Evolutionary conservation across 2,329 filamentous ascomycete genomes (phyloP).

Genomic region (Calonectria fujianensis): DNA sequence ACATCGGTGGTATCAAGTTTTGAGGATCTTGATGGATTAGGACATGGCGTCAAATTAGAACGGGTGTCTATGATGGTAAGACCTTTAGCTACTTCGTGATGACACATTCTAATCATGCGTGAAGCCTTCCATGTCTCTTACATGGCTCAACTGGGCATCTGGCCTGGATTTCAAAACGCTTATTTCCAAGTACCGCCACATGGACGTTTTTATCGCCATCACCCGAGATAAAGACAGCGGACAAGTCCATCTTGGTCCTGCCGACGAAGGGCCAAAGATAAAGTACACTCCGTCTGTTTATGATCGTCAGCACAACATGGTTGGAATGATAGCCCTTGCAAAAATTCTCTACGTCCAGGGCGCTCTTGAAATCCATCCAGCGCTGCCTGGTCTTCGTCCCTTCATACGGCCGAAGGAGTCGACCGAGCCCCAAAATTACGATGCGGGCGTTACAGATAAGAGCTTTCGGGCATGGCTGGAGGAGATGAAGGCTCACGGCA

Average conservation of each 20-base stretch:
- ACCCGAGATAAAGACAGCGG: constrained; percentile 25
- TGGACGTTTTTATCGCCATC: constrained; percentile 23
- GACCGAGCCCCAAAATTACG: neutral
- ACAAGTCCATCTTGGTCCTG: neutral
- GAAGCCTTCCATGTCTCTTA: constrained; percentile 25
- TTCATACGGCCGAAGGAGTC: constrained; percentile 25
- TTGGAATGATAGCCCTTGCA: constrained; percentile 28
- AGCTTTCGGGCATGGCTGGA: constrained; percentile 24
- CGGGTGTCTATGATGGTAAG: constrained; percentile 33
- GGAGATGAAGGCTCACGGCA: constrained; percentile 26
- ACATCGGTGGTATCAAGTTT: constrained; percentile 30
- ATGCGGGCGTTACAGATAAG: neutral
- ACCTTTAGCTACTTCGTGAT: neutral
- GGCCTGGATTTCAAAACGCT: constrained; percentile 33
- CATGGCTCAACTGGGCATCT: constrained; percentile 28
- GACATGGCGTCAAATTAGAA: constrained; percentile 35
- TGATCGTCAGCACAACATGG: constrained; percentile 22
- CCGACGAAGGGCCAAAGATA: constrained; percentile 3
- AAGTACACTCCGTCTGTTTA: constrained; percentile 33
- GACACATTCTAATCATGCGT: neutral
- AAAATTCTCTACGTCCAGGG: constrained; percentile 37
- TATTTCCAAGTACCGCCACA: constrained; percentile 33
- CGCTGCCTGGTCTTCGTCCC: constrained; percentile 23
- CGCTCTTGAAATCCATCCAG: constrained; percentile 29
- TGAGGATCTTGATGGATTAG: constrained; percentile 35